These are phyloP conservation scores for Postia placenta DNA, from an alignment of 768 basidiomycete species.

Conservation along the genomic window DNA sequence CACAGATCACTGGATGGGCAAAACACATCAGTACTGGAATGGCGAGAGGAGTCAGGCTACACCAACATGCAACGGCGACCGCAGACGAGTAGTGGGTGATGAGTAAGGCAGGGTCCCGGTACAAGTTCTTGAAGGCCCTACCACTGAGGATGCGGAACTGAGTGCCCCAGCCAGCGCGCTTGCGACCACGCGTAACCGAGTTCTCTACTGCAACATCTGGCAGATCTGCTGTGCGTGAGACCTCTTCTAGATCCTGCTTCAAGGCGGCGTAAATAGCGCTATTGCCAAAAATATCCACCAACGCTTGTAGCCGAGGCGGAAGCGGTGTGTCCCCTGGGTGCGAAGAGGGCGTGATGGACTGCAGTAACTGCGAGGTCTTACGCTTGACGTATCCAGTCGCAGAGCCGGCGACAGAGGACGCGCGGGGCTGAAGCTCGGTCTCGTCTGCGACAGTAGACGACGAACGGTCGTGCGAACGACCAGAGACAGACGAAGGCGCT, in stretches of 20 bases:
- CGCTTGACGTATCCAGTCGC: slow-evolving; percentile 50
- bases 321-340: slow-evolving; percentile 29
- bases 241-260: slow-evolving; percentile 50
- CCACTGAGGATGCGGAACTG: slow-evolving; percentile 96
- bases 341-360: slow-evolving; percentile 41
- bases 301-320: slow-evolving; percentile 53
- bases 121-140: slow-evolving; percentile 96
- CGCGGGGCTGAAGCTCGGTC: slow-evolving; percentile 46
- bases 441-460: slow-evolving; percentile 28
- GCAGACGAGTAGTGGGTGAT: slow-evolving; percentile 86
- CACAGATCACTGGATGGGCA: slow-evolving; percentile 69
- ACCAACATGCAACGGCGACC: slow-evolving; percentile 76
- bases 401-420: slow-evolving; percentile 35
- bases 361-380: slow-evolving; percentile 71
- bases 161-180: slow-evolving; percentile 79
- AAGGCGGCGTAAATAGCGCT: slow-evolving; percentile 65
- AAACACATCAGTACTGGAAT: not conserved
- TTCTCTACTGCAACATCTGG: slow-evolving; percentile 70
- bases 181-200: slow-evolving; percentile 58
- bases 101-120: slow-evolving; percentile 89
- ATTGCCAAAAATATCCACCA: slow-evolving; percentile 67
- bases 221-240: slow-evolving; percentile 33
- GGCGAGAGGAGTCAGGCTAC: not conserved
- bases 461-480: slow-evolving; percentile 3
- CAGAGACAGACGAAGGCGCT: not conserved